A percentile compares a stretch with the other conserved stretches of the same genome.
Conservation (phyloP, 1,284 basidiomycete species). For the Neotropicomus parvogracilis region DNA sequence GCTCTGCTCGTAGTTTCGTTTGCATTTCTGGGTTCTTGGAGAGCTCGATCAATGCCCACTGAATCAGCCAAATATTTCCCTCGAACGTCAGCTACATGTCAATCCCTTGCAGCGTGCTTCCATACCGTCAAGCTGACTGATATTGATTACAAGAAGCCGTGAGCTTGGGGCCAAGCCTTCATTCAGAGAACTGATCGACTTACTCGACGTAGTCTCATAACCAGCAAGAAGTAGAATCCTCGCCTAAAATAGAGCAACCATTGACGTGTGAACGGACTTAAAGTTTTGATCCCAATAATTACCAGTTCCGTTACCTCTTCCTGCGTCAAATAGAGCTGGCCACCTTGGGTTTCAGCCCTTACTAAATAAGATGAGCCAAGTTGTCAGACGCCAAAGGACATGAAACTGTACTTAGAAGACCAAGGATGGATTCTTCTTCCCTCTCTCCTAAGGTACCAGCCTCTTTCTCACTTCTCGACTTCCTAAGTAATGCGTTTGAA, state of each 20-base stretch:
- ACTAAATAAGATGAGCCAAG: constrained; percentile 11
- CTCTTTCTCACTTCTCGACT: constrained; percentile 41
- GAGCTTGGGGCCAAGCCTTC: background rate
- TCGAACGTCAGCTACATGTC: too few relatives aligned
- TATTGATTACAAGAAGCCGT: background rate
- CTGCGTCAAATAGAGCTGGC: constrained; percentile 13
- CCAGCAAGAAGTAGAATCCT: constrained; percentile 31
- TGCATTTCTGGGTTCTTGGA: constrained; percentile 23
- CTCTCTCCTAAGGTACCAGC: constrained; percentile 28
- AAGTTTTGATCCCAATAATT: constrained; percentile 13
- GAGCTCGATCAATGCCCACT: constrained; percentile 35
- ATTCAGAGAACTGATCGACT: background rate
- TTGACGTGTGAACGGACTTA: background rate
- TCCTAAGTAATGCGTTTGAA: constrained; percentile 44
- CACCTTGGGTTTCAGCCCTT: constrained; percentile 11
- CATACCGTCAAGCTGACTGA: constrained; percentile 26
- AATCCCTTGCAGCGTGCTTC: background rate
- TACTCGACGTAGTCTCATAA: constrained; percentile 32
- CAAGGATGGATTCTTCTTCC: constrained; percentile 50
- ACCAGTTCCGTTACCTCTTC: constrained; percentile 23
- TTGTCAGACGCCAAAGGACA: background rate
- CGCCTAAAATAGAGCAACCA: constrained; percentile 13
- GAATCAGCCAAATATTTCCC: background rate
- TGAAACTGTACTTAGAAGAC: constrained; percentile 16
- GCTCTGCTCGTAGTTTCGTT: constrained; percentile 27